Evolutionary conservation across 2,329 filamentous ascomycete species (phyloP), one percentile per base, ranked within the genome.

Genomic region (Phaeosphaeriaceae sp.): DNA sequence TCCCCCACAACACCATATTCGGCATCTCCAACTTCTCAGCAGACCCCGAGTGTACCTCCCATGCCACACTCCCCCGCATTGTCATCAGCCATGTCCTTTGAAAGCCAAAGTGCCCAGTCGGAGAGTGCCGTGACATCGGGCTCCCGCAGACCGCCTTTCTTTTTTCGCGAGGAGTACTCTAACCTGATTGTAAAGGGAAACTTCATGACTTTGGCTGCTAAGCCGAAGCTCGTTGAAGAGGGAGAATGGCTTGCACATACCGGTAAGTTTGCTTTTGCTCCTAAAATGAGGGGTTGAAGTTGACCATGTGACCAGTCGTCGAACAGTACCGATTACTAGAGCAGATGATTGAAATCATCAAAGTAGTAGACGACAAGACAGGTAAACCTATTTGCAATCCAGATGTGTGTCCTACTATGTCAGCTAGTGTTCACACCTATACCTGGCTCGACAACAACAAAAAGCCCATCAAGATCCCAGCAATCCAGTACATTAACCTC

Each of bases 241-340:
- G 93, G 91, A 60, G 93, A 97, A 76, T 97, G 93, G 93, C 83
- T 97, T 63, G 92, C 92, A 56, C 91, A 97, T 74, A 93, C 97
- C 81, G 87, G 93, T 96, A 40, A 35, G 38, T 21, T 16, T 37
- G 21, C 5, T 32, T 33, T 11, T 2, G 17, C 15, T 21, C 18
- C 8, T 18, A 37, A 42, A 28, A 20, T 30, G 32, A 20, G 18
- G 33, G 28, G 17, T 32, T 48, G 30, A 20, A 54, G 50, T 58
- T 70, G 44, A 68, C 42, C 67, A 63, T 60, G 51, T 67, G 51
- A 52, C 42, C 62, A 96, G 92, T 96, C 60, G 90, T 96, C 62
- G 92, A 97, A 76, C 92, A 96, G 73, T 95, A 93, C 73, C 86
- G 92, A 46, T 86, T 94, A 63, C 82, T 96, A 17, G 90, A 90